phyloP scores from a whole-genome alignment of 495 filamentous ascomycete species.

The Aspergillus cavernicola region DNA sequence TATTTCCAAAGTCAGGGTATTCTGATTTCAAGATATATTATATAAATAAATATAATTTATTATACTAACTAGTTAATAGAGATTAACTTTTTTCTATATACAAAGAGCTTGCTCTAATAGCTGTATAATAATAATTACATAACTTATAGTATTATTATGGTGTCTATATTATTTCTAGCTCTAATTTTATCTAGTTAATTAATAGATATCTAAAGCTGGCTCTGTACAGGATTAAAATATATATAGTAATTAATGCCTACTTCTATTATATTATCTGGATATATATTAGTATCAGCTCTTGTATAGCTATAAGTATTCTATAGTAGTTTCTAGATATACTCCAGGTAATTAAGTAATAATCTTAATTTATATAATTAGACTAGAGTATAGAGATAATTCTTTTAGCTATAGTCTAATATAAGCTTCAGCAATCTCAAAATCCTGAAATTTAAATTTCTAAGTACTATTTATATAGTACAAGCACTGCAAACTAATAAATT shows the following conservation, averaged over 20 bases:
- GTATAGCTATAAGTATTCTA: constrained; percentile 18
- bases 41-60: not conserved
- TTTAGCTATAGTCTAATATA: constrained; percentile 11
- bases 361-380: constrained; percentile 12
- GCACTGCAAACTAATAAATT: constrained; percentile 16
- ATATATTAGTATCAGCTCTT: constrained; percentile 15
- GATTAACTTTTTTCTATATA: constrained; percentile 17
- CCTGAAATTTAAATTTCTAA: constrained; percentile 1
- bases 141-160: constrained; percentile 15
- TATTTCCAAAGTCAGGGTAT: constrained; percentile 14
- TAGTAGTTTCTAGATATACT: constrained; percentile 19
- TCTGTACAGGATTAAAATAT: constrained; percentile 20
- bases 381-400: constrained; percentile 13
- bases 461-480: constrained; percentile 13
- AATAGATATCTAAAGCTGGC: constrained; percentile 19
- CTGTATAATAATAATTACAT: constrained; percentile 4
- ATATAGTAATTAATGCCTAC: constrained; percentile 20
- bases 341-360: constrained; percentile 1
- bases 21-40: constrained; percentile 7
- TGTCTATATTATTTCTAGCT: constrained; percentile 17
- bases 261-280: constrained; percentile 23
- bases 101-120: constrained; percentile 11
- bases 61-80: not conserved
- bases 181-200: constrained; percentile 22
- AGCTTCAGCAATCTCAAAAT: constrained; percentile 23